Conservation (phyloP, 805 yeast genomes). For the Candida fluviatilis region DNA sequence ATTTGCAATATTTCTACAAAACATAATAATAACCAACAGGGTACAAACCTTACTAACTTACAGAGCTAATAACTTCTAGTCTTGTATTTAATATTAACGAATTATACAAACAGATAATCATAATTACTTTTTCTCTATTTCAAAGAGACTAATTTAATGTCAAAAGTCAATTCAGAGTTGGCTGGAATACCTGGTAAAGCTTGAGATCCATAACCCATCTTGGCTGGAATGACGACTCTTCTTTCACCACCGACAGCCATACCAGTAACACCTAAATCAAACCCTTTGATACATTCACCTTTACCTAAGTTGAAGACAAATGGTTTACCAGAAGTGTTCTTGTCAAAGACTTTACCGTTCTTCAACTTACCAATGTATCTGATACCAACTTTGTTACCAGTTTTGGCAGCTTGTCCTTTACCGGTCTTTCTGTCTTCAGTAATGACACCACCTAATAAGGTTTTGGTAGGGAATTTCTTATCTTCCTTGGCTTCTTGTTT, state of each 20-base stretch:
- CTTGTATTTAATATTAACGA: too few species aligned
- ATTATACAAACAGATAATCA: too few species aligned
- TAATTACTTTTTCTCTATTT: too few species aligned
- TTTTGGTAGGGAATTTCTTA: slow-evolving; percentile 62
- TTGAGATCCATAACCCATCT: slow-evolving; percentile 94
- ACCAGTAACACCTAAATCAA: slow-evolving; percentile 98
- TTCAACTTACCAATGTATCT: slow-evolving; percentile 97
- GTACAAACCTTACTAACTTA: too few species aligned
- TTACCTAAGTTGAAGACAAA: slow-evolving; percentile 86
- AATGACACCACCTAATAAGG: slow-evolving; percentile 87
- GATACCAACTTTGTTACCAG: slow-evolving; percentile 88
- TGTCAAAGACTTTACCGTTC: slow-evolving; percentile 95
- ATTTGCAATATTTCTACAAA: too few species aligned
- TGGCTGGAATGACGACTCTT: slow-evolving; percentile 92
- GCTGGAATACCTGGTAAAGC: slow-evolving; percentile 97
- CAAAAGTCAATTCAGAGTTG: slow-evolving; percentile 94
- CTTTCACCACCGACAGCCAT: slow-evolving; percentile 99
- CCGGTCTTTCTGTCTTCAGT: slow-evolving; percentile 92
- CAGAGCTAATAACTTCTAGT: too few species aligned
- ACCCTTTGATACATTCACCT: slow-evolving; percentile 98
- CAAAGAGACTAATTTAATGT: slow-evolving; percentile 86
- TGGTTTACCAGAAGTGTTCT: slow-evolving; percentile 96
- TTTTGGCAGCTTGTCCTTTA: slow-evolving; percentile 82
- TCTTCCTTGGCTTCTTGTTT: slow-evolving; percentile 11
- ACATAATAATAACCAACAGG: too few species aligned